Conservation (phyloP, 1,284 basidiomycete species). For the Neolentinus lepideus region DNA sequence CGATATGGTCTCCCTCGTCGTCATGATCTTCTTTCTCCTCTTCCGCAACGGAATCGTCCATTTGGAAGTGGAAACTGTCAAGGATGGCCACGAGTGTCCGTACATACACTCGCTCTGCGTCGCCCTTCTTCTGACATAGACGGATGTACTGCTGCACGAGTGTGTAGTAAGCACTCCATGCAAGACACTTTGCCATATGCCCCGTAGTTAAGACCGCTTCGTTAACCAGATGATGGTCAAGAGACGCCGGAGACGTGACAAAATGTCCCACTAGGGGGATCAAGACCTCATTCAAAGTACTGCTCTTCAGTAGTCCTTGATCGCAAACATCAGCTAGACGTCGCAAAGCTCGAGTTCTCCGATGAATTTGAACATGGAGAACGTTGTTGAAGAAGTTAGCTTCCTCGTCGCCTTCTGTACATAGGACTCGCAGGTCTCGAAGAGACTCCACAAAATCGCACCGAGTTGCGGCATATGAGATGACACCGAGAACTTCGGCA, state of each 20-base stretch:
- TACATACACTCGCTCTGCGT: slow-evolving; percentile 81
- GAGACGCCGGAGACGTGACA: slow-evolving; percentile 59
- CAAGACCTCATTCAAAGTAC: slow-evolving; percentile 78
- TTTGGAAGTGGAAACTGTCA: slow-evolving; percentile 89
- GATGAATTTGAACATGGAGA: slow-evolving; percentile 90
- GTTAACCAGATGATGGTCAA: slow-evolving; percentile 88
- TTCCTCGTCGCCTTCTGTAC: slow-evolving; percentile 91
- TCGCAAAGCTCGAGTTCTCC: slow-evolving; percentile 83
- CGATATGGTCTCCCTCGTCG: slow-evolving; percentile 19
- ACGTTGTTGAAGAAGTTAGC: slow-evolving; percentile 98
- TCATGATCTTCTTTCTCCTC: slow-evolving; percentile 23
- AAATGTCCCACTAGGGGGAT: slow-evolving; percentile 85
- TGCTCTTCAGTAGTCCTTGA: slow-evolving; percentile 64
- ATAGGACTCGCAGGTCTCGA: slow-evolving; percentile 74
- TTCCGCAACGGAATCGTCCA: slow-evolving; percentile 46
- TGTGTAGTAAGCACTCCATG: slow-evolving; percentile 84
- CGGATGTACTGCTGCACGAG: slow-evolving; percentile 82
- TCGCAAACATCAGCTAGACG: slow-evolving; percentile 79
- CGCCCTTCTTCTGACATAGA: slow-evolving; percentile 63
- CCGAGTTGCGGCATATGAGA: slow-evolving; percentile 70
- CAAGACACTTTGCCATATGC: slow-evolving; percentile 63
- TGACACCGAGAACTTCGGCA: slow-evolving; percentile 76
- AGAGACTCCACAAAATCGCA: slow-evolving; percentile 58
- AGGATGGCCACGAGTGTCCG: slow-evolving; percentile 82
- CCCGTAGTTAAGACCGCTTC: slow-evolving; percentile 83